Base-by-base conservation (phyloP, 441 rosid species). In the Adansonia madagascariensis region DNA sequence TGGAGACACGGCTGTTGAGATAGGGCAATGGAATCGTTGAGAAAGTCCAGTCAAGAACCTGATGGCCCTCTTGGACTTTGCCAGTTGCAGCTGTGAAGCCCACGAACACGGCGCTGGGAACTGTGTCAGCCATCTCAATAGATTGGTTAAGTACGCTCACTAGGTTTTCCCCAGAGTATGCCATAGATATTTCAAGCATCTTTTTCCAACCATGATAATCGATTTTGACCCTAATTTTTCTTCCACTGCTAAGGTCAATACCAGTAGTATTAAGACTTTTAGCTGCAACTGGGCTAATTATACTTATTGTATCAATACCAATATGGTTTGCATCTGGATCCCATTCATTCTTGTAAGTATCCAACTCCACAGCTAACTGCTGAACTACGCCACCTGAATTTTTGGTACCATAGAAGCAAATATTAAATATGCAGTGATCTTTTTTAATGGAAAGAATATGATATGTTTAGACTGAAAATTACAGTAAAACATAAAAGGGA, bases 41-140 rank as follows among this genome's bases (percentile, higher is more conserved):
- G n/a, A 43, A 66, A 66, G 56, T 68, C 57, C 73, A 68, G 24
- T 68, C 73, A 17, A 83, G 72, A 8, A 78, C 79, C 22, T 63
- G 85, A 71, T 85, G 86, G 17, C 82, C 74, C 71, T 83, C 88
- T 0, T 78, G 73, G 63, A 20, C 59, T 27, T 65, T 24, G 8
- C 89, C 86, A 0, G 86, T 81, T 24, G 88, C 70, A 14, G 81
- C 86, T n/a, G 88, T 81, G 71, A 86, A 84, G 14, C 86, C 86
- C 1, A 78, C 77, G 4, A 80, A 84, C 39, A 85, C 80, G 4
- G 78, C 57, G 6, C 50, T 63, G 8, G 79, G 88, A 77, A 85
- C 81, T 0, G 46, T 62, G 12, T 75, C 68, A 0, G 77, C 62
- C 81, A 86, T 61, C 73, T 27, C 72, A 22, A 87, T 81, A 0